A percentile compares a stretch with the other conserved stretches of the same genome.
These are phyloP conservation scores for Leishmania aethiopica DNA, from an alignment of 208 protist genomes.

Conservation along the genomic window DNA sequence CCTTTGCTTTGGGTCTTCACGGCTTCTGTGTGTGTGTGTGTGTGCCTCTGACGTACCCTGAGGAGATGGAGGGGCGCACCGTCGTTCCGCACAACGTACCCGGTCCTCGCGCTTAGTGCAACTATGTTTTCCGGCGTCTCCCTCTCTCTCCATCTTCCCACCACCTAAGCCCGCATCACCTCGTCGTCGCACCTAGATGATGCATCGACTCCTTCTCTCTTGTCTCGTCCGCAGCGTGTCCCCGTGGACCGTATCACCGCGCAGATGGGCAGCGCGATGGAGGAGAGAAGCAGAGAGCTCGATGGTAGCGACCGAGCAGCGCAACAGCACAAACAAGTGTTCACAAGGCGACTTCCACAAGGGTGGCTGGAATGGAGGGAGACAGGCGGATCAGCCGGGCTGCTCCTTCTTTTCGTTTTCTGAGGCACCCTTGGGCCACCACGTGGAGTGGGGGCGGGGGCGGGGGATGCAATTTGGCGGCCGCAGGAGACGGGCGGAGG, in stretches of 20 bases:
- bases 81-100: background rate
- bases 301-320: background rate
- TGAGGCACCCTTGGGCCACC: background rate
- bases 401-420: background rate
- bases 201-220: background rate
- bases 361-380: background rate
- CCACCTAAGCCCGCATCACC: background rate
- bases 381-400: background rate
- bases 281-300: background rate
- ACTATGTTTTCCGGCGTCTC: too few species aligned
- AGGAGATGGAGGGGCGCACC: background rate
- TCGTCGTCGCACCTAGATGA: too few species aligned
- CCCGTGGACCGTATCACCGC: background rate
- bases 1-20: too few species aligned
- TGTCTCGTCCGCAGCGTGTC: background rate
- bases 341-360: background rate
- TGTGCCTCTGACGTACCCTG: background rate
- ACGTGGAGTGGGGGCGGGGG: background rate
- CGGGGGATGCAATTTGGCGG: too few species aligned
- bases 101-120: background rate
- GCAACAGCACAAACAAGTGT: background rate
- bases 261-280: background rate
- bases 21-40: too few species aligned
- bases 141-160: background rate
- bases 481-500: background rate